Base-by-base conservation (phyloP, 805 yeast genomes). In the Spathaspora gorwiae region DNA sequence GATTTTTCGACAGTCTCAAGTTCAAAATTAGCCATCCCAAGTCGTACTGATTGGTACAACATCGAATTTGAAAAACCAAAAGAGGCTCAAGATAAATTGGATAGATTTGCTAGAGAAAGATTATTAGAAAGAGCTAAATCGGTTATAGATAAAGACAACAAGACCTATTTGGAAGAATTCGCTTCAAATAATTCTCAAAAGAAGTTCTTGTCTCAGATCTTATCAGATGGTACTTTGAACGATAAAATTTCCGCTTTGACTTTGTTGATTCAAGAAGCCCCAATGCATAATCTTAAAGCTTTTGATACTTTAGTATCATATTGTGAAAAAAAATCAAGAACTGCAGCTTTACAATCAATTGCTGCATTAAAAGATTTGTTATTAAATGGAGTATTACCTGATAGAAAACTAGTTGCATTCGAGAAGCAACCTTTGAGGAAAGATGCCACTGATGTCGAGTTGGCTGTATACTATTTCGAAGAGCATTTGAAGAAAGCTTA, bases 191-290 rank as follows among this genome's bases (percentile, higher is more conserved):
- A 84, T 35, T 86, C 95, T 6, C 97, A 87, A 70, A 83, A 80
- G 61, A 84, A 87, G 73, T 92, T 92, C 64, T 80, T 89, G 73
- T 78, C 92, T 1, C 95, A 92, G 65, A 84, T 94, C 54, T 77
- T 94, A 57, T 76, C 90, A 6, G 84, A 81, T 53, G 99, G 99
- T 87, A 94, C 99, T 0, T 75, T 92, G 55, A 84, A 82, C 56
- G 99, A 94, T 83, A 90, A 94, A 68, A 87, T 94, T 45, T 87
- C 96, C 40, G 97, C 99, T 0, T 75, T 94, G 59, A 92, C 99
- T 0, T 79, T 94, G 60, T 73, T 94, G 60, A 79, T 90, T 40
- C 98, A 94, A 62, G 98, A 94, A 68, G 90, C 97, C 2, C 99
- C 99, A 6, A 62, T 90, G 44, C 98, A 94, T 61, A 87, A 92